Percentiles rank a stretch among this genome's conserved stretches.
phyloP scores from a whole-genome alignment of 2,329 filamentous ascomycete species.

The Fusarium devonianum region DNA sequence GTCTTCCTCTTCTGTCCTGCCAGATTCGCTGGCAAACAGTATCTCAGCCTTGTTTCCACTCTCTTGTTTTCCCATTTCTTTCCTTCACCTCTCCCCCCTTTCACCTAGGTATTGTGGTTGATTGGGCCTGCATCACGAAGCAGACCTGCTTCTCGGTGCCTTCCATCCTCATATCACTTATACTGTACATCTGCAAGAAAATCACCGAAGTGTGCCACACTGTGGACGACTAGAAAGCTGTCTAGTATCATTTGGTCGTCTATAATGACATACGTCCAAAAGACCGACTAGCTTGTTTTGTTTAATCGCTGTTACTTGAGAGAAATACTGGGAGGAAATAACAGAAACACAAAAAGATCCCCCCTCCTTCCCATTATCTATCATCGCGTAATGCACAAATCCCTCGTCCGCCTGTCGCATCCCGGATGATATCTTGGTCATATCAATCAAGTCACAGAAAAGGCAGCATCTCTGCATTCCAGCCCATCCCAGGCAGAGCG shows the following conservation, averaged over 20 bases:
- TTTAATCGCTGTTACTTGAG: conserved; percentile 61
- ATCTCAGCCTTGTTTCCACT: conserved; percentile 16
- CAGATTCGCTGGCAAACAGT: conserved; percentile 4
- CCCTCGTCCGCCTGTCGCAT: conserved; percentile 6
- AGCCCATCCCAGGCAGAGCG: conserved; percentile 23
- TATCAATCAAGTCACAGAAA: conserved; percentile 10
- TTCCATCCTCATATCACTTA: not conserved
- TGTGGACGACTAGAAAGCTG: conserved; percentile 22
- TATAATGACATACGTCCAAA: conserved; percentile 60
- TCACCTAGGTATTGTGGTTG: too few species aligned
- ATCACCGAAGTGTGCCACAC: conserved; percentile 26
- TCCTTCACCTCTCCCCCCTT: conserved; percentile 9
- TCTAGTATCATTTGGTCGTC: conserved; percentile 20
- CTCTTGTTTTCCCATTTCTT: conserved; percentile 6
- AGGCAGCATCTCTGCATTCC: conserved; percentile 17
- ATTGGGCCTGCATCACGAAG: conserved; percentile 8
- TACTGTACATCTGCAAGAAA: conserved; percentile 10
- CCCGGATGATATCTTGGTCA: conserved; percentile 21
- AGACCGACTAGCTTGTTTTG: conserved; percentile 63
- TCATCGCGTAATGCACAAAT: conserved; percentile 12
- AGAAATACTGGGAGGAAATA: not conserved
- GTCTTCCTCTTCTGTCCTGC: conserved; percentile 22
- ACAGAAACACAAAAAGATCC: conserved; percentile 13
- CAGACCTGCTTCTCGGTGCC: not conserved
- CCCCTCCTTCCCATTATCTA: conserved; percentile 5